Base-by-base conservation (phyloP, 345 rosid species). In the Orychophragmus violaceus region DNA sequence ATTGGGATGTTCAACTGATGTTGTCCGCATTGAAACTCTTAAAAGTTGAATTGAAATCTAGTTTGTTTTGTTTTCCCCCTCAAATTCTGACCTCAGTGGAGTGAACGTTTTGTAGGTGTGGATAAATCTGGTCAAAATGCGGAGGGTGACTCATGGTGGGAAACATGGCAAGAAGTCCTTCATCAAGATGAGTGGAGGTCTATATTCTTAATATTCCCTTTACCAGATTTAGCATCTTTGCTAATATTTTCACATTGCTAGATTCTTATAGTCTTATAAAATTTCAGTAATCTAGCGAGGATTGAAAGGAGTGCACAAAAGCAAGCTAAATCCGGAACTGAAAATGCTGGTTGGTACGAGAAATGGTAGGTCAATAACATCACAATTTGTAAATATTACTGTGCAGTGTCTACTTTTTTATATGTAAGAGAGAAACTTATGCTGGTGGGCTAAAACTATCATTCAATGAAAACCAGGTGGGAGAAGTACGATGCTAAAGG, bases 161-260 rank as follows among this genome's bases (percentile, higher is more conserved):
- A 94, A 71, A 94, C 96, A 49, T 94, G 99, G 99, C 93, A 87
- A 78, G 99, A 94, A 82, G 88, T 94, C 68, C 87, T 90, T 44
- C 87, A 94, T 76, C 99, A 90, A 80, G 99, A 94, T 79, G 97
- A 94, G 69, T 94, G 99, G 99, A 94, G 99, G 99, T 94, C 77
- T 71, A 48, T 71, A 14, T 57, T 65, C 44, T n/a, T 53, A 30
- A 39, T 22, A 16, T 32, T 62, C 54, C 30, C 33, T 39, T 52
- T 44, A 7, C 29, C 8, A 21, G 19, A 1, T 0, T 29, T n/a
- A 41, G 21, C 5, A 14, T 41, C 14, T 41, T n/a, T n/a, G n/a
- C n/a, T n/a, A n/a, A n/a, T n/a, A n/a, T 16, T 35, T 48, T 42
- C 51, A 6, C 37, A 6, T 24, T 41, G 57, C 23, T 74, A 56